Base-by-base conservation (phyloP, 306 rosid genomes). In the Luffa acutangula region DNA sequence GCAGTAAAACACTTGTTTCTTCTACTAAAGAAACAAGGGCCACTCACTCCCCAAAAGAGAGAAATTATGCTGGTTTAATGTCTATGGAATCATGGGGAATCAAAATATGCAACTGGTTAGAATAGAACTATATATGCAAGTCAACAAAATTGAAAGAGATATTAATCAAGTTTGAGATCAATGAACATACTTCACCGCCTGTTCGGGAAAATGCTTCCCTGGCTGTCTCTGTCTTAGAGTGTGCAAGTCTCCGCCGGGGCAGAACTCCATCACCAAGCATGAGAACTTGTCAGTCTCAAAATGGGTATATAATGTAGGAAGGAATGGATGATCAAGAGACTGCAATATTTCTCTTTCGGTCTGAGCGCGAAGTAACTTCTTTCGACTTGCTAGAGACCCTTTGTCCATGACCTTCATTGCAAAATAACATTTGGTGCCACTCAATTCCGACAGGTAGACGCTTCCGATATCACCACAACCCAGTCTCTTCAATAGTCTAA, bases 361-460 rank as follows among this genome's bases (percentile, higher is more conserved):
- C 90, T 92, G 97, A 81, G 97, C 98, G 73, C 98, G 97, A 79
- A 95, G 97, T 83, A 95, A 86, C 89, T 95, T 95, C 83, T 95
- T 95, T 10, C 98, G 96, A 83, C 93, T 91, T 4, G 97, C 97
- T 48, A 95, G 88, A 56, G 97, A 92, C 80, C 93, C 97, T 90
- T 95, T 95, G 89, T 95, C 98, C 98, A 95, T 95, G 80, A 95
- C 98, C 85, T 95, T 95, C 93, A 95, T 95, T 17, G 98, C 98
- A 72, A 95, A 95, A 87, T 90, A 91, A 84, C 97, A 92, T 87
- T 92, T 92, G 41, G 98, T 95, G 67, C 98, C 98, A 78, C 96
- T 91, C 86, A 95, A 86, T 84, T 92, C 98, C 8, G 98, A 95
- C 57, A 95, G 90, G 77, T 95, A 95, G 49, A 95, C 98, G 76